Percentiles rank a stretch among this genome's conserved stretches.
Conservation (phyloP, 2,329 filamentous ascomycete species). For the Cladophialophora exuberans region DNA sequence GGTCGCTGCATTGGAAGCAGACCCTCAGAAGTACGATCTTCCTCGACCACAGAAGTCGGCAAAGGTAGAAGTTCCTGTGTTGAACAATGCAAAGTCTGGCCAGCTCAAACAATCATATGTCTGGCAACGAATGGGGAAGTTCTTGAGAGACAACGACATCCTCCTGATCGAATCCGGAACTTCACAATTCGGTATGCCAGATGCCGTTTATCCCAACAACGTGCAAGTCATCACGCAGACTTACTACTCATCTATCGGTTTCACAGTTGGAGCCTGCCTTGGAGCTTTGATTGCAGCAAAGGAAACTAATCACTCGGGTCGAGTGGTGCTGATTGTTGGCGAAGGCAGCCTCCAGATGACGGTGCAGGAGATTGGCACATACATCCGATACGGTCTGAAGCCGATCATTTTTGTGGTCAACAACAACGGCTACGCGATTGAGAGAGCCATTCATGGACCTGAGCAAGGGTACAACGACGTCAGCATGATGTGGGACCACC, state of each 20-base stretch:
- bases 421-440: constrained; percentile 36
- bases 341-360: constrained; percentile 37
- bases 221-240: constrained; percentile 32
- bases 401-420: constrained; percentile 35
- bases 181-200: constrained; percentile 33
- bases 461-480: constrained; percentile 35
- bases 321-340: constrained; percentile 34
- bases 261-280: constrained; percentile 33
- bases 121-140: constrained; percentile 26
- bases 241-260: constrained; percentile 36
- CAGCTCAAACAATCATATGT: constrained; percentile 24
- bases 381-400: constrained; percentile 34
- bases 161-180: constrained; percentile 35
- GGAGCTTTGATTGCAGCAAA: constrained; percentile 32
- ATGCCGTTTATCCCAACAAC: constrained; percentile 32
- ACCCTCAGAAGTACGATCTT: constrained; percentile 22
- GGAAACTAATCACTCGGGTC: constrained; percentile 30
- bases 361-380: constrained; percentile 35
- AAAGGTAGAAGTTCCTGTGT: constrained; percentile 20
- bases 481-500: constrained; percentile 34
- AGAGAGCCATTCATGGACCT: constrained; percentile 37
- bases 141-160: constrained; percentile 30
- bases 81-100: constrained; percentile 27
- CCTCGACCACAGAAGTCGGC: constrained; percentile 11
- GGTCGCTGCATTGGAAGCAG: constrained; percentile 18